phyloP scores from a whole-genome alignment of 805 yeast species.

The Lachancea mirantina region DNA sequence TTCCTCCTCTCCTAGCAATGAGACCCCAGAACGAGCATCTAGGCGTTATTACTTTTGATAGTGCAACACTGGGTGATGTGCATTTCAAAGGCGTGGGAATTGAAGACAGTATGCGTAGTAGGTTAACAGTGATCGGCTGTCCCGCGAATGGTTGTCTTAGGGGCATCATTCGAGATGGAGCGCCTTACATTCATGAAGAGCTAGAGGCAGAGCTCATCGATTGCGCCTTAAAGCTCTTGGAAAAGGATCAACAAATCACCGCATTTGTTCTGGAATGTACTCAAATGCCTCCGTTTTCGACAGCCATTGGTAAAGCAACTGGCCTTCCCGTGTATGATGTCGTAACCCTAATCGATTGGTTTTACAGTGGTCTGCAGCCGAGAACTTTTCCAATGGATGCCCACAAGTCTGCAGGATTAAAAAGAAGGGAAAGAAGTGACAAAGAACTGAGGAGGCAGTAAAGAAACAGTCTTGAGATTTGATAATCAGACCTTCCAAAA shows the following conservation, averaged over 20 bases:
- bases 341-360: conserved; percentile 30
- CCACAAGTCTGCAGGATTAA: conserved; percentile 17
- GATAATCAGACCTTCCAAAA: too few species aligned
- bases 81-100: conserved; percentile 30
- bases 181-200: conserved; percentile 21
- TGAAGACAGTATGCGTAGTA: conserved; percentile 16
- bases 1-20: conserved; percentile 23
- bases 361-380: conserved; percentile 25
- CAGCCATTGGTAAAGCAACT: conserved; percentile 23
- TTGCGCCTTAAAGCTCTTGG: conserved; percentile 18
- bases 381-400: conserved; percentile 19
- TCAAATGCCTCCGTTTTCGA: conserved; percentile 32
- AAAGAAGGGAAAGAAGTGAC: conserved; percentile 22
- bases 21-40: conserved; percentile 20
- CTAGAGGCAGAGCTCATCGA: conserved; percentile 23
- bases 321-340: conserved; percentile 31
- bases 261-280: conserved; percentile 33
- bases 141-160: conserved; percentile 20
- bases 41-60: conserved; percentile 31
- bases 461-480: too few species aligned
- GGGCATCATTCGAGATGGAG: conserved; percentile 22
- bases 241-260: conserved; percentile 18
- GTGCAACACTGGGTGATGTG: conserved; percentile 16
- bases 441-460: conserved; percentile 15
- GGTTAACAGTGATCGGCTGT: conserved; percentile 20